phyloP scores from a whole-genome alignment of 345 rosid genomes.

The Bretschneidera sinensis region DNA sequence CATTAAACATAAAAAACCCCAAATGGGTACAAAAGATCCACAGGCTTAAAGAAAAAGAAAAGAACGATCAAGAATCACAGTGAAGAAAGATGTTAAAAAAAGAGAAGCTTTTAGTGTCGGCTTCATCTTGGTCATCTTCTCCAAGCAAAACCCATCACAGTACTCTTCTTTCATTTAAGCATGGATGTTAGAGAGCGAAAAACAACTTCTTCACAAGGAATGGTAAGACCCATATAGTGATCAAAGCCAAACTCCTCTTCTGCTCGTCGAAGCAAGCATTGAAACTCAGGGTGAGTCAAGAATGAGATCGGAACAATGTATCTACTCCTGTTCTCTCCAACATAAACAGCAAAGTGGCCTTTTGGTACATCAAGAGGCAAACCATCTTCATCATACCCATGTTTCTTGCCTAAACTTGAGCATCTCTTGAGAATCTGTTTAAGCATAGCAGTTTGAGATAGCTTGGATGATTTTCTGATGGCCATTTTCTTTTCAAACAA shows the following conservation, averaged over 20 bases:
- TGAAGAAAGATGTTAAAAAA: constrained; percentile 31
- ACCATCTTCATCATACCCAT: constrained; percentile 39
- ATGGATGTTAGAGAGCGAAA: constrained; percentile 79
- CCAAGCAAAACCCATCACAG: constrained; percentile 10
- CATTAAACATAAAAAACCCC: constrained; percentile 30
- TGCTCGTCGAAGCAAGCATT: constrained; percentile 64
- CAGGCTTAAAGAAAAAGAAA: background rate
- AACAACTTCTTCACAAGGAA: constrained; percentile 92
- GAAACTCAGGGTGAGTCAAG: constrained; percentile 74
- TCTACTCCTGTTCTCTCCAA: constrained; percentile 73
- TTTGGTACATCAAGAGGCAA: constrained; percentile 87
- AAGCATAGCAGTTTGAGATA: constrained; percentile 59
- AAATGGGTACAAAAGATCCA: constrained; percentile 10
- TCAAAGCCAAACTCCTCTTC: constrained; percentile 96
- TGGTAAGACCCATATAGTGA: constrained; percentile 89
- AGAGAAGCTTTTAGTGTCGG: constrained; percentile 20
- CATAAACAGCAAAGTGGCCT: constrained; percentile 92
- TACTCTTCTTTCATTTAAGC: constrained; percentile 39
- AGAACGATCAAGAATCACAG: constrained; percentile 10
- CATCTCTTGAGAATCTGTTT: constrained; percentile 77
- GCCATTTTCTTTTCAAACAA: constrained; percentile 39
- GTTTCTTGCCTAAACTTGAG: constrained; percentile 74
- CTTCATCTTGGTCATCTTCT: constrained; percentile 39
- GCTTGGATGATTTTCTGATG: constrained; percentile 49
- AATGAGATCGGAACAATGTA: constrained; percentile 84